Conservation (phyloP, 192 early-diverging fungal genomes). For the Jimgerdemannia lactiflua region DNA sequence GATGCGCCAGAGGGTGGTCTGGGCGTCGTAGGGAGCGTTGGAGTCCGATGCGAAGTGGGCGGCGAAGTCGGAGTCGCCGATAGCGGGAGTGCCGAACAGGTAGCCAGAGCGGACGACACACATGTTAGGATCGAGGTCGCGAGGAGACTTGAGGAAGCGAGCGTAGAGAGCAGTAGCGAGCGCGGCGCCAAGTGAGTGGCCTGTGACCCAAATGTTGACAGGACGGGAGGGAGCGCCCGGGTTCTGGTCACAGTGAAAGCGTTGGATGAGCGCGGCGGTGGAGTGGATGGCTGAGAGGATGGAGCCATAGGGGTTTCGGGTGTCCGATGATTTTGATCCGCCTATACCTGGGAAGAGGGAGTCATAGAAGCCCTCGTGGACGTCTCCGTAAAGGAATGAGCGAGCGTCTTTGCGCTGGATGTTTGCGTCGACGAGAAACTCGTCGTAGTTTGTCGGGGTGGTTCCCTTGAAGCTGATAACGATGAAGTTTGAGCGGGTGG, state of each 20-base stretch:
- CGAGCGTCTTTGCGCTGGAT: conserved; percentile 49
- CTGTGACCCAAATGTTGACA: conserved; percentile 48
- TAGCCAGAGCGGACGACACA: conserved; percentile 41
- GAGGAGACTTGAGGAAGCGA: conserved; percentile 33
- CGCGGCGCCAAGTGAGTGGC: conserved; percentile 52
- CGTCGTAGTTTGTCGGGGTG: conserved; percentile 44
- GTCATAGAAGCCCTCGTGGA: conserved; percentile 53
- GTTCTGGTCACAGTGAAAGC: conserved; percentile 4
- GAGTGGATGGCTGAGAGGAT: conserved; percentile 36
- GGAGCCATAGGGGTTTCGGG: conserved; percentile 36
- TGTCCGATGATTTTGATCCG: conserved; percentile 17
- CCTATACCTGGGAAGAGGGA: conserved; percentile 36
- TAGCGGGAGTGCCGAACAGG: conserved; percentile 37
- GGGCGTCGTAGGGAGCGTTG: conserved; percentile 14
- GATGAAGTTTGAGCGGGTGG: conserved; percentile 38
- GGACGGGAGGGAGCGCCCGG: conserved; percentile 6
- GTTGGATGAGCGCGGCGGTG: conserved; percentile 21
- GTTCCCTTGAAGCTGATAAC: conserved; percentile 48
- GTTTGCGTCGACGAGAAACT: conserved; percentile 41
- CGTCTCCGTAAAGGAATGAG: conserved; percentile 45
- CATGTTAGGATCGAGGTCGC: conserved; percentile 5
- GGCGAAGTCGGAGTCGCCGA: conserved; percentile 46
- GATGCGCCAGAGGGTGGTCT: conserved; percentile 39
- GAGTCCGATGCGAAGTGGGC: conserved; percentile 30
- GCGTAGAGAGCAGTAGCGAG: conserved; percentile 39